Base-by-base conservation (phyloP, 1,139 yeast species). In the Eremothecium sinecaudum region DNA sequence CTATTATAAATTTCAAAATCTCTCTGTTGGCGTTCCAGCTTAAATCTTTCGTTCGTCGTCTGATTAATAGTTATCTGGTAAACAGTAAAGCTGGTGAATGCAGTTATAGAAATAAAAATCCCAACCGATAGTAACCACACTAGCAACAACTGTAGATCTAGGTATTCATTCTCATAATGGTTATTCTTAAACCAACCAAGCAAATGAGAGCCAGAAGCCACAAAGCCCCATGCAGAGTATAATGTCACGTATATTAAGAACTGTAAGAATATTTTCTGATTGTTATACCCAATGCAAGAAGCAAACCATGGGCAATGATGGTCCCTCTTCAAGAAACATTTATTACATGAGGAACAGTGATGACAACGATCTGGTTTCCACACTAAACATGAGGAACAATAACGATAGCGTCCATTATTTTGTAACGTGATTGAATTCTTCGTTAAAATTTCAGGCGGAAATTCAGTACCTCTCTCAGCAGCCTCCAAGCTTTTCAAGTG, bases 251-350 rank as follows among this genome's bases (percentile, higher is more conserved):
- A 79, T 8, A 67, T 30, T 37, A 90, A 59, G 51, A 82, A 80
- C 56, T 86, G 94, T 15, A 84, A 56, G 53, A 84, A 87, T 50
- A 64, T 73, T 59, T 83, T 81, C 50, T 83, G 87, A 59, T 87
- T 87, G 31, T 62, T 62, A 59, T 70, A 79, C 0, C 98, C 98
- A 37, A 92, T 73, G 56, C 98, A 90, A 9, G 74, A 67, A 4
- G 94, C 75, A 53, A 90, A 86, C 98, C 98, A 90, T 0, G 98
- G 97, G 55, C 98, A 90, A 59, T 82, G 93, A 52, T 90, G 98
- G 59, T 80, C 92, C 90, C 79, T 79, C 40, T 69, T 65, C 36
- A 90, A 64, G 1, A 82, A 69, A 58, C 98, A 90, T 34, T 59
- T 61, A 8, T 74, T 69, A 44, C 92, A 75, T 16, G 72, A 61